Base-by-base conservation (phyloP, 2,329 filamentous ascomycete species). In the Fusarium sp. region DNA sequence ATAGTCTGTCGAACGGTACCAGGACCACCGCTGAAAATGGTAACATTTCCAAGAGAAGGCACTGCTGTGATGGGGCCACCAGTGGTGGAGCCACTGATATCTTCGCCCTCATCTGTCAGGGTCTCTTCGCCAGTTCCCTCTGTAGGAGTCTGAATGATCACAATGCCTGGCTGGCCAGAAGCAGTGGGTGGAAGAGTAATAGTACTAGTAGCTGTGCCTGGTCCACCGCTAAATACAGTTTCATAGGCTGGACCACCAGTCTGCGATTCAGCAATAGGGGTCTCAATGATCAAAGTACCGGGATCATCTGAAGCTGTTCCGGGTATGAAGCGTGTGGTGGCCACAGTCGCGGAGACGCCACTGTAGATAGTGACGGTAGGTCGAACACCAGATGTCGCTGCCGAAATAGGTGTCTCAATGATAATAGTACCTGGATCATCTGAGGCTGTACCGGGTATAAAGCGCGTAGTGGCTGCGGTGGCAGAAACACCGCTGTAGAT, bases 71-170 rank as follows among this genome's bases (percentile, higher is more conserved):
- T 4, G 19, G 38, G 41, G 7, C 22, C 19, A 9, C 7, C 19
- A 6, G 41, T 46, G 3, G 3, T 34, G 5, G 32, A 22, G 6
- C 5, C 28, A 28, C 28, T 53, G 15, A 47, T n/a, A 1, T 5
- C 35, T 2, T 19, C 15, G 6, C 29, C 22, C 1, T 15, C 11
- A 2, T 19, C 32, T 5, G 35, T 50, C 0, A 11, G 24, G 8
- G 25, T 19, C 3, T 15, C 22, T 1, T 22, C 22, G 0, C 12
- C 44, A n/a, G n/a, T 1, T 10, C 26, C 22, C 11, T 36, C 35
- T 1, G 60, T 62, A 2, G 61, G 61, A 3, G 61, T 64, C 6
- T 64, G 41, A 2, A 64, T 61, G 8, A 54, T 13, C 24, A 63
- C 36, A 2, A 47, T 63, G 4, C 58, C 61, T 0, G 35, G 56